Evolutionary conservation across 2,329 filamentous ascomycete species (phyloP), one percentile per base, ranked within the genome.

Genomic region (Aspergillus floridensis): DNA sequence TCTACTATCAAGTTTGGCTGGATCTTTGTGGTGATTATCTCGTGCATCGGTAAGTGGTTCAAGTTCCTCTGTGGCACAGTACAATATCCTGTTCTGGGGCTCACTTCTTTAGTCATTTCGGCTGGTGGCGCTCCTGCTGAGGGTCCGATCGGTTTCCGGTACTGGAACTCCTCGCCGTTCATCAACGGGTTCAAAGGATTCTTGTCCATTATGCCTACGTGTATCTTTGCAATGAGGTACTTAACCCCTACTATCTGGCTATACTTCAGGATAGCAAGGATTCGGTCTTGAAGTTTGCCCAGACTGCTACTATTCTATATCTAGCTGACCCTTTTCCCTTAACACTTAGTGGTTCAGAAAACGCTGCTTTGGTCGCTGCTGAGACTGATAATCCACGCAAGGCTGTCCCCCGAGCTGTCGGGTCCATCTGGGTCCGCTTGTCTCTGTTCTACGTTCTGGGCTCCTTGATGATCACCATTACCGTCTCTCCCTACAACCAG

Each of bases 11-110:
- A 82, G 60, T 79, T 81, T 41, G 71, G 74, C 35, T 81, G 79
- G 77, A 80, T 81, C 56, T 75, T 81, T 56, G 72, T 81, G 24
- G 77, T 81, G 62, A 80, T 82, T 63, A 74, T 81, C 50, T 77
- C 77, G 16, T 69, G 78, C 44, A 74, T 75, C 49, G 69, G 70
- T 71, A 56, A 48, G 69, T 60, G 32, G 12, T 35, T 11, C 44
- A 16, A 10, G 0, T n/a, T 19, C 21, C 38, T 3, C 11, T n/a
- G 1, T n/a, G 10, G 29, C 7, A 24, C 31, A 21, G 3, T n/a
- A 10, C 50, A 52, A 2, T 29, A 29, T 29, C 26, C 26, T 29
- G 26, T 29, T 19, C 32, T 11, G 11, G n/a, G 12, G 7, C 14
- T 22, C 62, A 71, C 75, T 21, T 7, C n/a, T 0, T 7, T 35